Conservation (phyloP, 768 basidiomycete species). For the Termitomyces sp. region DNA sequence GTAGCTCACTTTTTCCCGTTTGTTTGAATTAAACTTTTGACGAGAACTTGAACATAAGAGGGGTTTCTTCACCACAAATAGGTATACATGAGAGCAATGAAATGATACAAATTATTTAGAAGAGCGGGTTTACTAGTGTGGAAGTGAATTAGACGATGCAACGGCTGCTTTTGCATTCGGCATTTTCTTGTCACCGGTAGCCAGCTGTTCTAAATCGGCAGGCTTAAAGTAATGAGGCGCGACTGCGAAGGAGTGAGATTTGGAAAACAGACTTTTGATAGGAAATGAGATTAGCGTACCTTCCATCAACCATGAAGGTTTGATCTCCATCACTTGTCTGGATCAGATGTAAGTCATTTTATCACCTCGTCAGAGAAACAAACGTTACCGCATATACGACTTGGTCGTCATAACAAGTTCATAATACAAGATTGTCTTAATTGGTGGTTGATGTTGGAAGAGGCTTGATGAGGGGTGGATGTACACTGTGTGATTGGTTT, state of each 20-base stretch:
- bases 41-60: neutral
- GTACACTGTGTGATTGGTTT: slow-evolving; percentile 93
- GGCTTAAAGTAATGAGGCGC: slow-evolving; percentile 96
- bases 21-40: neutral
- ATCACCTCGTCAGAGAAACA: neutral
- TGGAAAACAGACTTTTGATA: neutral
- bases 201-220: slow-evolving; percentile 74
- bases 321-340: slow-evolving; percentile 97
- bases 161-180: slow-evolving; percentile 74
- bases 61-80: slow-evolving; percentile 2
- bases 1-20: neutral
- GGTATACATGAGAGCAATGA: slow-evolving; percentile 8
- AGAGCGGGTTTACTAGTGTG: slow-evolving; percentile 9
- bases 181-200: slow-evolving; percentile 88
- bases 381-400: slow-evolving; percentile 79
- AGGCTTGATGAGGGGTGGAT: slow-evolving; percentile 94
- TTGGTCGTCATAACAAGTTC: slow-evolving; percentile 97
- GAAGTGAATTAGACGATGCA: slow-evolving; percentile 26
- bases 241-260: slow-evolving; percentile 38
- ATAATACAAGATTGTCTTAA: slow-evolving; percentile 88
- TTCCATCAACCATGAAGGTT: slow-evolving; percentile 90
- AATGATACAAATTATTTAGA: slow-evolving; percentile 1
- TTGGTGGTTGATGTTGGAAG: slow-evolving; percentile 93
- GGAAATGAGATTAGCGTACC: slow-evolving; percentile 37
- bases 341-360: neutral